Evolutionary conservation across 2,329 filamentous ascomycete genomes (phyloP), one percentile per base, ranked within the genome.

Genomic region (Monilinia vaccinii-corymbosi): DNA sequence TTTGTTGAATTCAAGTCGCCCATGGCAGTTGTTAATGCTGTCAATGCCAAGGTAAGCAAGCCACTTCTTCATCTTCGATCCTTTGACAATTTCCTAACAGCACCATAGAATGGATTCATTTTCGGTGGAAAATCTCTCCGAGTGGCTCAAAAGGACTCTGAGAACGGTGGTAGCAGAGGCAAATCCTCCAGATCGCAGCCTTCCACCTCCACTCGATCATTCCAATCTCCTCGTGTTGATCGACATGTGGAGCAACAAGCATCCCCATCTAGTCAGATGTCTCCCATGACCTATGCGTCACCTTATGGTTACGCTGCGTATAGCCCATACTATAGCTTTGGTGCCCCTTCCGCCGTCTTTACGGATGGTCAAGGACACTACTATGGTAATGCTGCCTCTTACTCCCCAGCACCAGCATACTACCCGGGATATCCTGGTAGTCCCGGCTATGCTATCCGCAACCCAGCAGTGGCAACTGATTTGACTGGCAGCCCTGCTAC

Each of bases 1-100:
- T 75, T 74, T 56, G 62, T 75, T 48, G 68, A 73, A 50, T 75
- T 70, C 52, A 46, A 49, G n/a, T 52, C 65, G 36, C 47, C 57
- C 23, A 47, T 63, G 14, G 52, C 65, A 46, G 69, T 68, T 42
- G 56, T 61, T 23, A 62, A 52, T n/a, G 64, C 66, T 21, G 61
- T 70, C 9, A 34, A 47, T 7, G 59, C 57, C 10, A 66, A 66
- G 67, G 69, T 71, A 62, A 60, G 23, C 21, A 61, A 63, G 50
- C 32, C 11, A 28, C 16, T 2, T 11, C 4, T 2, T 9, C 14
- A 10, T 36, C 23, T 3, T 3, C 16, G 2, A 1, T 21, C 11
- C n/a, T 38, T 28, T 14, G 18, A 16, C 8, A 10, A 8, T 47
- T 23, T 28, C 18, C 57, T 59, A 38, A 59, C 8, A 21, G 13